phyloP scores from a whole-genome alignment of 352 stramenopile species.

The Phytopythium montanum region DNA sequence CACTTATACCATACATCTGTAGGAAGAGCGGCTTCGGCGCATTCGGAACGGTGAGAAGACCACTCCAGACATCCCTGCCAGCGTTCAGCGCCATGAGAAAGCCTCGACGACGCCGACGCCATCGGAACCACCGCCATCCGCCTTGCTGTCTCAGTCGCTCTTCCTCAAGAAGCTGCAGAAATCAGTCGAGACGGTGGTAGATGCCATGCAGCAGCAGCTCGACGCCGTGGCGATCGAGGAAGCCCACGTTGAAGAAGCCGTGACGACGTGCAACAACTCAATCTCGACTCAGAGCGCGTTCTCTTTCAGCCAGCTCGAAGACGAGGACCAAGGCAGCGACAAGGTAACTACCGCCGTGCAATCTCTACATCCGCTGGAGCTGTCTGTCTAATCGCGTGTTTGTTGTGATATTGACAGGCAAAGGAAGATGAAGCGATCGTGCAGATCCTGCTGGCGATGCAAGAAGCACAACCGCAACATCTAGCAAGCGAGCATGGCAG shows the following conservation, averaged over 20 bases:
- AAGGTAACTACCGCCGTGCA: slow-evolving; percentile 14
- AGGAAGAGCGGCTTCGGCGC: slow-evolving; percentile 68
- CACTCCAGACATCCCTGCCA: slow-evolving; percentile 50
- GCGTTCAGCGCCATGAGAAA: slow-evolving; percentile 37
- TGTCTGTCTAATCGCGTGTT: background rate
- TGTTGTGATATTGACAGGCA: background rate
- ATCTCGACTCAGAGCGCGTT: slow-evolving; percentile 43
- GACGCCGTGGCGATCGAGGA: slow-evolving; percentile 7
- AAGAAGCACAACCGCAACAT: slow-evolving; percentile 20
- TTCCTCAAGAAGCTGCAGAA: slow-evolving; percentile 78
- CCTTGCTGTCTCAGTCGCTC: slow-evolving; percentile 76
- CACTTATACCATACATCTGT: background rate
- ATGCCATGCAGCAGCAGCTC: slow-evolving; percentile 29
- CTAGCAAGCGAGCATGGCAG: slow-evolving; percentile 11
- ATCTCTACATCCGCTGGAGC: background rate
- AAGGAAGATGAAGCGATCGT: slow-evolving; percentile 53
- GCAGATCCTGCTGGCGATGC: slow-evolving; percentile 46
- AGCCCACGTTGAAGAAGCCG: slow-evolving; percentile 12
- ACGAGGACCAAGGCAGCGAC: slow-evolving; percentile 12
- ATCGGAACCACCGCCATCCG: slow-evolving; percentile 37
- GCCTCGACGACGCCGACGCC: slow-evolving; percentile 22
- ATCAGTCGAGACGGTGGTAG: slow-evolving; percentile 52
- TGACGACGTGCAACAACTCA: slow-evolving; percentile 38
- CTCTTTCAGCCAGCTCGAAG: slow-evolving; percentile 45
- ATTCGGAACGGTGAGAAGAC: slow-evolving; percentile 44